Evolutionary conservation across 768 basidiomycete genomes (phyloP).

Genomic region (Leccinum longicurvipes): DNA sequence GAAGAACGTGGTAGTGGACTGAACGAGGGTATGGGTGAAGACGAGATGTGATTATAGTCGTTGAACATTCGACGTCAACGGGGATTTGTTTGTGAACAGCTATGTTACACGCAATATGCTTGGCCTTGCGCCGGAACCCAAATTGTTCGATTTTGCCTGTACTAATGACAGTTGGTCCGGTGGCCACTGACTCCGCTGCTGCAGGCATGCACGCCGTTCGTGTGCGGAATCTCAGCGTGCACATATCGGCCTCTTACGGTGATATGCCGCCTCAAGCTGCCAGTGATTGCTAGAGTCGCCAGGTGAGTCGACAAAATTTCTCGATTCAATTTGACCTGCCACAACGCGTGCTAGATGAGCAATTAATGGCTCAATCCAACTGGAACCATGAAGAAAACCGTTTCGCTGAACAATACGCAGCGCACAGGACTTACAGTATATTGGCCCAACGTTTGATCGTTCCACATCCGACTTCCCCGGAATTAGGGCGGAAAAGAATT

Average conservation of each 20-base stretch:
- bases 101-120: not conserved
- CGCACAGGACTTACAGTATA: not conserved
- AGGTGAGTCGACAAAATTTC: not conserved
- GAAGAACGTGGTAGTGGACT: conserved; percentile 22
- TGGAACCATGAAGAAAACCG: not conserved
- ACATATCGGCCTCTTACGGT: not conserved
- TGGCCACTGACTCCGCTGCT: not conserved
- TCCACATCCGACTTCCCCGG: not conserved
- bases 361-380: not conserved
- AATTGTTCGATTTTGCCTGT: not conserved
- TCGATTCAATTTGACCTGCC: not conserved
- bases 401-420: not conserved
- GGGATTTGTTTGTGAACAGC: not conserved
- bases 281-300: not conserved
- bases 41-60: conserved; percentile 11
- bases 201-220: not conserved
- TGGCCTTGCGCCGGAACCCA: not conserved
- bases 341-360: not conserved
- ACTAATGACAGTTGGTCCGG: not conserved
- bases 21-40: conserved; percentile 19
- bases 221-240: not conserved
- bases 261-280: not conserved
- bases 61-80: not conserved
- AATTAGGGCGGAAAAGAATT: not conserved
- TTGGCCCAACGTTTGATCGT: not conserved